Evolutionary conservation across 1,284 basidiomycete genomes (phyloP), one percentile per base, ranked within the genome.

Genomic region (Puccinia triticina): DNA sequence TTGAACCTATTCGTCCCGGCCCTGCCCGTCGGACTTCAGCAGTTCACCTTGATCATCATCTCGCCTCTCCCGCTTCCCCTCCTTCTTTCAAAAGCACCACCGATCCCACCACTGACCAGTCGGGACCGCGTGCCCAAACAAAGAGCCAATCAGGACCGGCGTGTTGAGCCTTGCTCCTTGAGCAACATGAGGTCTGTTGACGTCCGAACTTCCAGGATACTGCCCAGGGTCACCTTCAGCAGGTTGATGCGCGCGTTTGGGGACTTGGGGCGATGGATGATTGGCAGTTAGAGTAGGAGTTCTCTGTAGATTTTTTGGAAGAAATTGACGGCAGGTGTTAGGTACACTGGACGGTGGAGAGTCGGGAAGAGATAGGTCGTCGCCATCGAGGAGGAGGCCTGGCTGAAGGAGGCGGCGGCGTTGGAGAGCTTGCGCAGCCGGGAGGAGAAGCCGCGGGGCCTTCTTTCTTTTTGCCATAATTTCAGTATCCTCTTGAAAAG

Each of bases 401-500:
- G 40, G 40, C 40, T 43, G 40, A 43, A 43, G 40, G 40, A 12
- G 7, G 40, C 4, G 40, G 40, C 40, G 40, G 40, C 40, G 40
- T 43, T 43, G 40, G 40, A 43, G 4, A 43, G 40, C 12, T 43
- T 43, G 40, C 40, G 40, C 12, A 43, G 40, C 4, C 40, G 40
- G 12, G 7, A 7, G 40, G 40, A 43, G 40, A 43, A 43, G 40
- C 40, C 40, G 4, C 40, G 40, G 12, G 40, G 40, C n/a, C n/a
- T n/a, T n/a, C n/a, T n/a, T n/a, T n/a, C n/a, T n/a, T n/a, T 86
- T 95, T 95, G 34, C 97, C 97, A 87, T 95, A 94, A 95, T 91
- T 88, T 99, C 97, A 8, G 96, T 98, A 88, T 99, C 97, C 86
- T 99, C 97, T 85, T 93, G 91, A 89, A 99, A 99, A 67, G 95